These are phyloP conservation scores for Moricandia arvensis DNA, from an alignment of 345 rosid genomes.

Conservation along the genomic window DNA sequence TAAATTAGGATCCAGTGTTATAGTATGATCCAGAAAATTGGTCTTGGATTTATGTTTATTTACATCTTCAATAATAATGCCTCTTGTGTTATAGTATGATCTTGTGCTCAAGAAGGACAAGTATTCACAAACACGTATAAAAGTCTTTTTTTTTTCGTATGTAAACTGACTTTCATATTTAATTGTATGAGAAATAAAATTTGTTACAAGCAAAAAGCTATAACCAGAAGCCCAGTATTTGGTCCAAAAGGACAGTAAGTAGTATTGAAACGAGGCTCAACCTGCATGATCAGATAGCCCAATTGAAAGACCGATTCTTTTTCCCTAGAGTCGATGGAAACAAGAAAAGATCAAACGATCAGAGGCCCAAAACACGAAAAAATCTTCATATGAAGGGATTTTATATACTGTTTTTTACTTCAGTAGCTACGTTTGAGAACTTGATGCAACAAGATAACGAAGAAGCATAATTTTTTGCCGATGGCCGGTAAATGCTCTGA, in stretches of 20 bases:
- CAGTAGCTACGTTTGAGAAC: background rate
- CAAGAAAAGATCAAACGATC: too few relatives aligned
- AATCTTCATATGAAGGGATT: background rate
- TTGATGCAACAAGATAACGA: background rate
- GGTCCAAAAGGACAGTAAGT: too few relatives aligned
- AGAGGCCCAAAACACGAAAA: too few relatives aligned
- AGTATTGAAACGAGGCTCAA: too few relatives aligned
- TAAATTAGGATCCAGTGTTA: background rate
- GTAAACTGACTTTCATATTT: too few relatives aligned
- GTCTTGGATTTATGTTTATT: background rate
- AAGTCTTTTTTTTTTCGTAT: too few relatives aligned
- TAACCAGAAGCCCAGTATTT: too few relatives aligned
- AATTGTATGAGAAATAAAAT: too few relatives aligned
- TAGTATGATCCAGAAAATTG: background rate
- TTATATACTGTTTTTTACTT: background rate
- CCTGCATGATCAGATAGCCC: too few relatives aligned
- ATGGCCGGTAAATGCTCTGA: background rate
- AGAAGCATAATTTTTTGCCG: background rate
- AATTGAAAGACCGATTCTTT: too few relatives aligned
- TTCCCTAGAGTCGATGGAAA: too few relatives aligned
- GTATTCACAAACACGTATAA: background rate
- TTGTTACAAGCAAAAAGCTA: too few relatives aligned
- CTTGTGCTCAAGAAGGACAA: background rate
- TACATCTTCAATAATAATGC: background rate
- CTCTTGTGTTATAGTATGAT: background rate